A percentile compares a stretch with the other conserved stretches of the same genome.
Evolutionary conservation across 179 eudicot genomes (phyloP).

Genomic region (Silene noctiflora): DNA sequence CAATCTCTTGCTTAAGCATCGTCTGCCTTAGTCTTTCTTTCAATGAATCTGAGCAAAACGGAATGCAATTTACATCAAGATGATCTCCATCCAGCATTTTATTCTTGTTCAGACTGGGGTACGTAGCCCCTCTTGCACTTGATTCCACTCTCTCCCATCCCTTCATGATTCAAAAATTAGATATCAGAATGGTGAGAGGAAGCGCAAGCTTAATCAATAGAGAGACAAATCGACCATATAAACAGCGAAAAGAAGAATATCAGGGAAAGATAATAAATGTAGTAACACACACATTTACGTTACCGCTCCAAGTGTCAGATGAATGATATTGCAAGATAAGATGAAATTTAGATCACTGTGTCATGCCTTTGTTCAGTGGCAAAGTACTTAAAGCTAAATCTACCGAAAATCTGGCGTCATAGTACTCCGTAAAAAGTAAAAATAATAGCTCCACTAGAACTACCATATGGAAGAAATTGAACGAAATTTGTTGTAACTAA

Average conservation of each 20-base stretch:
- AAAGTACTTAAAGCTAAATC: background rate
- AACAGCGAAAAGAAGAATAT: background rate
- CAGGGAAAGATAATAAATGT: constrained; percentile 12
- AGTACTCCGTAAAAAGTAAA: background rate
- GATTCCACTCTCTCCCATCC: constrained; percentile 17
- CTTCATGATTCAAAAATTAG: constrained; percentile 25
- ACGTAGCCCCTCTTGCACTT: constrained; percentile 4
- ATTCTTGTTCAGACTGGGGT: constrained; percentile 6
- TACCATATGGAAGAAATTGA: background rate
- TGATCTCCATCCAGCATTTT: constrained; percentile 26
- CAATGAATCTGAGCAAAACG: constrained; percentile 19
- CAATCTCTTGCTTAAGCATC: constrained; percentile 36
- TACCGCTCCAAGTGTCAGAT: background rate
- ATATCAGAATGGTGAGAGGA: constrained; percentile 17
- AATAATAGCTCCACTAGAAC: background rate
- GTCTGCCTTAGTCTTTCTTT: constrained; percentile 29
- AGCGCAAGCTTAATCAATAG: background rate
- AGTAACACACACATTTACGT: constrained; percentile 16
- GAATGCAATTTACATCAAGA: constrained; percentile 28
- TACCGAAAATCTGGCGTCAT: constrained; percentile 11
- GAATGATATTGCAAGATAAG: background rate
- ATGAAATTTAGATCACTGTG: constrained; percentile 4
- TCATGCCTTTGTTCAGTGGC: background rate
- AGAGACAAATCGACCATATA: constrained; percentile 8
- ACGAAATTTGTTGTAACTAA: background rate